phyloP scores from a whole-genome alignment of 345 rosid species.

The Acer yangbiense region DNA sequence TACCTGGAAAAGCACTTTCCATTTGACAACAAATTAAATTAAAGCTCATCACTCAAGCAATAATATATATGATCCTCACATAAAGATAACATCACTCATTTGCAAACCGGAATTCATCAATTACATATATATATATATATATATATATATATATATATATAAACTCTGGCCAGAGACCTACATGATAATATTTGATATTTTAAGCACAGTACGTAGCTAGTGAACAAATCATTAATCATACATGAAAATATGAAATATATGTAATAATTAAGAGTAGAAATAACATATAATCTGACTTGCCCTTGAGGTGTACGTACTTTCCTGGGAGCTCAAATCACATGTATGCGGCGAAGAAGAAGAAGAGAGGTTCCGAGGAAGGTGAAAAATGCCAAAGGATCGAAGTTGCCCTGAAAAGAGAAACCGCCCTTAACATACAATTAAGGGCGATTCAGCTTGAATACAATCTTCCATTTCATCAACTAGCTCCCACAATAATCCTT shows the following conservation, averaged over 20 bases:
- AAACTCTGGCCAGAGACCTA: slow-evolving; percentile 14
- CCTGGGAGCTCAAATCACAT: slow-evolving; percentile 18
- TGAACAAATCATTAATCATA: not conserved
- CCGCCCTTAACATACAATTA: slow-evolving; percentile 9
- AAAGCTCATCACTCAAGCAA: too few relatives aligned
- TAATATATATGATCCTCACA: too few relatives aligned
- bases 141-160: not conserved
- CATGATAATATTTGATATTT: not conserved
- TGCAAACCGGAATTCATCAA: not conserved
- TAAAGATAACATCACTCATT: not conserved
- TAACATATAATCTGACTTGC: slow-evolving; percentile 9
- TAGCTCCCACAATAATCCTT: too few relatives aligned
- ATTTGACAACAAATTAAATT: too few relatives aligned
- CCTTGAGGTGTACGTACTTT: slow-evolving; percentile 20
- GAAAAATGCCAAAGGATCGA: slow-evolving; percentile 64
- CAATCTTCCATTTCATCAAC: not conserved
- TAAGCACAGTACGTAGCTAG: not conserved
- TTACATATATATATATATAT: too few relatives aligned
- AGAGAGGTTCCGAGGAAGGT: slow-evolving; percentile 11
- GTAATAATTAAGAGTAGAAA: not conserved
- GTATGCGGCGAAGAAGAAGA: not conserved
- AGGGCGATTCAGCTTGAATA: slow-evolving; percentile 22
- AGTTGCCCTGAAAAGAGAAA: slow-evolving; percentile 53
- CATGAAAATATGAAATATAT: not conserved
- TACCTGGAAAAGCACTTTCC: too few relatives aligned